Evolutionary conservation across 2,329 filamentous ascomycete genomes (phyloP), one percentile per base, ranked within the genome.

Genomic region (Epichloe gansuensis): DNA sequence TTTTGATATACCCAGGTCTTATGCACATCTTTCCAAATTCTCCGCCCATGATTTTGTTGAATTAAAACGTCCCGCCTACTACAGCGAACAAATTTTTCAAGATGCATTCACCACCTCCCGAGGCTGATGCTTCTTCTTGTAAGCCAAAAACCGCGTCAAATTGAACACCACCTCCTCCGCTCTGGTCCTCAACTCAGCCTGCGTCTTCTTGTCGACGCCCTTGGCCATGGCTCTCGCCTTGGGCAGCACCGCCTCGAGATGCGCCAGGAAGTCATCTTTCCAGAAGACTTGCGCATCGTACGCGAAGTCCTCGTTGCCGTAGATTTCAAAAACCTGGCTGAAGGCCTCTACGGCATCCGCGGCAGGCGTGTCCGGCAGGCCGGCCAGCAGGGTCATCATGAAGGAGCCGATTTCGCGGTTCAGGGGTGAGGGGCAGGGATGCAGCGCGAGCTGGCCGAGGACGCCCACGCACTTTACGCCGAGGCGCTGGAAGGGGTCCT

Each of bases 401-500:
- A 85, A 86, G 15, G 77, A 70, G 47, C 81, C 82, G 52, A 86
- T 76, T 53, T 83, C 78, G 45, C 78, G 75, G 68, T 85, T 86
- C 34, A 76, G 67, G 12, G 69, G 64, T 9, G 75, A 52, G 0
- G 79, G 74, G 2, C 76, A 75, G 4, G 78, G 77, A 50, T 77
- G 67, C 8, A 77, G 69, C 1, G 81, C 82, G 8, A 86, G 72
- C 60, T 81, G 78, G 54, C 82, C 83, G 11, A 86, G 72, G 6
- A 84, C 80, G 51, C 82, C 82, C 57, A 86, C 72, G 60, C 80
- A 84, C 68, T 84, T 85, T 57, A 85, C 80, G 31, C 80, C 76
- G 3, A 85, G 73, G 39, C 72, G 72, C 63, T 81, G 80, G 67
- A 84, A 81, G 31, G 80, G 77, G 56, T 84, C 81, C 7, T 72